Evolutionary conservation across 768 basidiomycete genomes (phyloP), one percentile per base, ranked within the genome.

Genomic region (Dacryopinax primogenitus): DNA sequence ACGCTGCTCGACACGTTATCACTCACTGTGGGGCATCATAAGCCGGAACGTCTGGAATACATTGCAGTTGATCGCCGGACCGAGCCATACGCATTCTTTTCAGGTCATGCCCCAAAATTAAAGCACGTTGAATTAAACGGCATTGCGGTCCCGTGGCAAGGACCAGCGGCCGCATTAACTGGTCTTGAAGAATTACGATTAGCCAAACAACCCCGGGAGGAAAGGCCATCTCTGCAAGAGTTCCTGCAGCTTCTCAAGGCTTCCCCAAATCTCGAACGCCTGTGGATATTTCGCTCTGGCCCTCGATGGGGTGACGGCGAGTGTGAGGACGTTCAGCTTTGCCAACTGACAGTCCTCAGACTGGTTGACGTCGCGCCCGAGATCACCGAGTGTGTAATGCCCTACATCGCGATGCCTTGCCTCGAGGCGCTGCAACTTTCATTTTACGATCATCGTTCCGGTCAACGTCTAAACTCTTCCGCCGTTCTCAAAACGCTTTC

Each of bases 131-230:
- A 58, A 30, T 13, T 58, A 4, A 32, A 28, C 7, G 51, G 51
- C 4, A 58, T 58, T 30, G 23, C 51, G 4, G 30, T 58, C 23
- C 51, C 51, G 2, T 58, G 51, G 51, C 51, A 18, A 28, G 51
- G 51, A 18, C 51, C 51, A 15, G 18, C 23, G 3, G 26, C 13
- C 15, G 30, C 30, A 28, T 30, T 58, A 21, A 58, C 51, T 2
- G 51, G 51, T 7, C 51, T 58, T 23, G 51, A 58, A 30, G 51
- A 58, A 58, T 30, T 58, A 30, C 51, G 51, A 58, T 30, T 58
- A 11, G 51, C 51, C 13, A 58, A 58, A 30, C 51, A 58, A 11
- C 12, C 51, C 51, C 26, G 18, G 26, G 21, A 11, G 32, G 51
- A 58, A 32, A 23, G 51, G 26, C 51, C 51, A 4, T 26, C 51